phyloP scores from a whole-genome alignment of 164 flowering plant genomes.

The Hamamelis virginiana region DNA sequence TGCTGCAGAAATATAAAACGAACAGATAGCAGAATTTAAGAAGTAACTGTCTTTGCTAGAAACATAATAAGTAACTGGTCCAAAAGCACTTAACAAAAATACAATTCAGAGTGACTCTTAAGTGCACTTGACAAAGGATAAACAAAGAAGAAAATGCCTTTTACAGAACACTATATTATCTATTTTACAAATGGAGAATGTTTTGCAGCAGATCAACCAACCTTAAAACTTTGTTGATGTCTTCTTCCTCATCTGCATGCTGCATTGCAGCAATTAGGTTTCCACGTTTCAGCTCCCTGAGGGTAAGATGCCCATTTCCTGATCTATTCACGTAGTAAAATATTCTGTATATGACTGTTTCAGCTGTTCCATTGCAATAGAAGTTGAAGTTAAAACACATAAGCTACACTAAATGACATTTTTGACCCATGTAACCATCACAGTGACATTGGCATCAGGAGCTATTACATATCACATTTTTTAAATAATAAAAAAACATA shows the following conservation, averaged over 20 bases:
- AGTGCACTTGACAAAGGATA: neutral
- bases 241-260: slow-evolving; percentile 96
- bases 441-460: too few relatives aligned
- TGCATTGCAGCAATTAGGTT: slow-evolving; percentile 90
- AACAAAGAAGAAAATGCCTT: neutral
- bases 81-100: neutral
- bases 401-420: neutral
- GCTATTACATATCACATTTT: too few relatives aligned
- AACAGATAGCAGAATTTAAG: too few relatives aligned
- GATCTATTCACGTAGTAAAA: slow-evolving; percentile 89
- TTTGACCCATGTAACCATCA: neutral
- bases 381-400: slow-evolving; percentile 17
- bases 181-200: neutral
- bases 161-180: neutral
- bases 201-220: slow-evolving; percentile 14
- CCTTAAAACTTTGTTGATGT: slow-evolving; percentile 94
- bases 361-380: slow-evolving; percentile 60
- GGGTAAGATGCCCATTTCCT: slow-evolving; percentile 83
- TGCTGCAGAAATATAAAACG: too few relatives aligned
- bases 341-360: slow-evolving; percentile 95
- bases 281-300: slow-evolving; percentile 88
- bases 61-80: neutral
- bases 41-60: too few relatives aligned
- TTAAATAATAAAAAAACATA: too few relatives aligned
- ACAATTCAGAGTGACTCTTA: neutral